Evolutionary conservation across 192 early-diverging fungal genomes (phyloP).

Genomic region (Podila epicladia): DNA sequence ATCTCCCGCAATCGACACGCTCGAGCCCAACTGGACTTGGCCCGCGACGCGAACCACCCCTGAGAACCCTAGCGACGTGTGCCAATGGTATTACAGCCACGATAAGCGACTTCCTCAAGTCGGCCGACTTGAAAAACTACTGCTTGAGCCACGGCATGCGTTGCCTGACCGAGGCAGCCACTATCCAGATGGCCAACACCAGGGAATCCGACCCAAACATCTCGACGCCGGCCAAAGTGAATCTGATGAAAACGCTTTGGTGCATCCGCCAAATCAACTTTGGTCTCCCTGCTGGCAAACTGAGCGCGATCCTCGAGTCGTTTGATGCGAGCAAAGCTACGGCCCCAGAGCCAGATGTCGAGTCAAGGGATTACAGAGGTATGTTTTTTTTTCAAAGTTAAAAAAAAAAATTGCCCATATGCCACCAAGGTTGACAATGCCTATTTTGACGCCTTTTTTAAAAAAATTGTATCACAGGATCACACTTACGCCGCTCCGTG

Average conservation of each 20-base stretch:
- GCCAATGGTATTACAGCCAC: constrained; percentile 43
- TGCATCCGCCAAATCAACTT: constrained; percentile 40
- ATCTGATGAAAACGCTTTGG: constrained; percentile 45
- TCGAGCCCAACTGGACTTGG: constrained; percentile 43
- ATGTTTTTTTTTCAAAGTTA: neutral
- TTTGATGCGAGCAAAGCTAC: constrained; percentile 2
- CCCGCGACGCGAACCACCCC: constrained; percentile 31
- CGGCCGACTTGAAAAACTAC: constrained; percentile 20
- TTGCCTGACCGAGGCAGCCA: constrained; percentile 38
- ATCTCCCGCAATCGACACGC: constrained; percentile 19
- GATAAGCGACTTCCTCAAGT: constrained; percentile 19
- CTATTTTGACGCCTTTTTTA: too few species aligned
- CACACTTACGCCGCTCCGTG: neutral
- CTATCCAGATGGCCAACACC: constrained; percentile 28
- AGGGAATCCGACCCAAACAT: constrained; percentile 36
- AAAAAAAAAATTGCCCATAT: too few species aligned
- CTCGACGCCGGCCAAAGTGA: constrained; percentile 45
- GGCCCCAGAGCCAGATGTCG: neutral
- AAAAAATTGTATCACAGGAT: too few species aligned
- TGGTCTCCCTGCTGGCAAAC: constrained; percentile 5
- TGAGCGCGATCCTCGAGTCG: constrained; percentile 6
- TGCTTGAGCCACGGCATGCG: constrained; percentile 15
- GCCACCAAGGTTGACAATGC: too few species aligned
- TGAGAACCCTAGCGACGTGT: constrained; percentile 32
- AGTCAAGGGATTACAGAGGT: neutral